These are phyloP conservation scores for Wickerhamia fluorescens DNA, from an alignment of 805 yeast species.

Conservation along the genomic window DNA sequence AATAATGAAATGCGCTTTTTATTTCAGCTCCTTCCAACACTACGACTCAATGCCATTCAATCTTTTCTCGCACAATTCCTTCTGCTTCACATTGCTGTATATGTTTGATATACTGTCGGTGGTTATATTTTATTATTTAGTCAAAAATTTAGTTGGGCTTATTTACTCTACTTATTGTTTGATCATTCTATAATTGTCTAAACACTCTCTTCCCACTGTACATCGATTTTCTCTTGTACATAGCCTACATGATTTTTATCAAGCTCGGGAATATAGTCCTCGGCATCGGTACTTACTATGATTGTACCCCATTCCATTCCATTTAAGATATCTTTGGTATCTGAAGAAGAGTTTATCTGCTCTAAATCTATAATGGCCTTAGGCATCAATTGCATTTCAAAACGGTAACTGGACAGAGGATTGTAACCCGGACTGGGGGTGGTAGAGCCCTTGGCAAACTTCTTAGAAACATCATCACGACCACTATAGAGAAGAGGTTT, in stretches of 20 bases:
- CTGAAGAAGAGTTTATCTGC: conserved; percentile 21
- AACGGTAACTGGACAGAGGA: conserved; percentile 52
- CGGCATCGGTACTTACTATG: conserved; percentile 67
- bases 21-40: too few species aligned
- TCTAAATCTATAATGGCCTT: conserved; percentile 82
- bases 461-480: conserved; percentile 46
- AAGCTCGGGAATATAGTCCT: conserved; percentile 51
- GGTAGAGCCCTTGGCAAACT: conserved; percentile 21
- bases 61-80: too few species aligned
- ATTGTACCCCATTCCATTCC: conserved; percentile 99
- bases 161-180: too few species aligned
- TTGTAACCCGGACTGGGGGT: conserved; percentile 54
- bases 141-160: too few species aligned
- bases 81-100: too few species aligned
- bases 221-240: conserved; percentile 73
- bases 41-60: too few species aligned
- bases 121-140: too few species aligned
- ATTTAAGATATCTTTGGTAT: conserved; percentile 33
- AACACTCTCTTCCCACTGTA: conserved; percentile 68
- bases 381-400: conserved; percentile 94
- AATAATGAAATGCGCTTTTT: too few species aligned
- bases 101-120: too few species aligned
- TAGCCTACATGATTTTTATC: conserved; percentile 71
- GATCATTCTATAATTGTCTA: too few species aligned
- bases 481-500: conserved; percentile 68